Base-by-base conservation (phyloP, 2,329 filamentous ascomycete genomes). In the Dothistroma pini region DNA sequence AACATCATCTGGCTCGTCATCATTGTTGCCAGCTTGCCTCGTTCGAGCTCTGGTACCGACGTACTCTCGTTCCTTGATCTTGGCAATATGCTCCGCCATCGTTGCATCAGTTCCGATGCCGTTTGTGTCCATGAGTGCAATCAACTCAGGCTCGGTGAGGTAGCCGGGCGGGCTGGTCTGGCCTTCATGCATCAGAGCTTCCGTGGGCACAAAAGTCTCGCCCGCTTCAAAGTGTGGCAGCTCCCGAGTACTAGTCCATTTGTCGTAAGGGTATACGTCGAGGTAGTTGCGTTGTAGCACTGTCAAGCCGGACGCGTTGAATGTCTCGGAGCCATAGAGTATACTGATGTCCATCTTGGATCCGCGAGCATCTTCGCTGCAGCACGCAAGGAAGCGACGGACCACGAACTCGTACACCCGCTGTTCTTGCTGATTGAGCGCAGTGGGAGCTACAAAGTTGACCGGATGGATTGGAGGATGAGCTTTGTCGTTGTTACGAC, bases 81-180 rank as follows among this genome's bases (percentile, higher is more conserved):
- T 99, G 61, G 90, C 87, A 70, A 99, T 99, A 73, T 99, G 95
- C 70, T 99, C 95, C 0, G 95, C 95, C 95, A 99, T 99, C 0
- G 95, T 99, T 7, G 95, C 95, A 78, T 99, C 95, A 10, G 95
- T 99, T 12, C 95, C 95, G 66, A 99, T 99, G 1, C 95, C 95
- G 73, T 99, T 99, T 50, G 91, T 93, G 77, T 99, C 95, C 95
- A 99, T 99, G 11, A 99, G 83, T 2, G 89, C 89, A 72, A 99
- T 96, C 29, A 99, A 81, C 73, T 99, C 95, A 0, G 95, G 93
- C 74, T 99, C 95, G 0, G 95, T 97, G 32, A 99, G 82, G 73
- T 96, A 97, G 22, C 83, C 85, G 0, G 95, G 95, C 12, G 93
- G 81, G 0, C 83, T 85, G 0, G 95, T 99, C 75, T 96, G 89